Percentiles rank a stretch among this genome's conserved stretches.
These are phyloP conservation scores for Pestalotiopsis sp. DNA, from an alignment of 2,329 filamentous ascomycete species.

Conservation along the genomic window DNA sequence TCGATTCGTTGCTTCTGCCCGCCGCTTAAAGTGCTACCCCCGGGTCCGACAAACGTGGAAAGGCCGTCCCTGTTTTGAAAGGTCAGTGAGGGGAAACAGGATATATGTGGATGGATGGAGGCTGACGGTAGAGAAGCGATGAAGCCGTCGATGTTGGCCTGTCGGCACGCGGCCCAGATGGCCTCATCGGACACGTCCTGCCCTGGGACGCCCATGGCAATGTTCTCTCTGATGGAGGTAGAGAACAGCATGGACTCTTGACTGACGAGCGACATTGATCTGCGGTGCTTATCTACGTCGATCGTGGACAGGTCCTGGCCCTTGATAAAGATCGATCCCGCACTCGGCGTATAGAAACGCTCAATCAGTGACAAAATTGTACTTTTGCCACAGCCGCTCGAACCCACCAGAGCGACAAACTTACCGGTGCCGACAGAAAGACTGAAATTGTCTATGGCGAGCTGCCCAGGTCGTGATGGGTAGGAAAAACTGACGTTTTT, in stretches of 20 bases:
- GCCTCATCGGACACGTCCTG: slow-evolving; percentile 52
- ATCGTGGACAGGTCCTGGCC: slow-evolving; percentile 57
- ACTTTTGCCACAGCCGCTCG: slow-evolving; percentile 69
- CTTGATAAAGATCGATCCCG: slow-evolving; percentile 65
- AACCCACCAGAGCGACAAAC: slow-evolving; percentile 68
- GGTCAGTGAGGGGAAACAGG: background rate
- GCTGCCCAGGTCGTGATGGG: slow-evolving; percentile 45
- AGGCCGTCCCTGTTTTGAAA: background rate
- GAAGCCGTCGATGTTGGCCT: slow-evolving; percentile 70
- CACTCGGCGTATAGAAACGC: slow-evolving; percentile 67
- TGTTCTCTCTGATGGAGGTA: slow-evolving; percentile 61
- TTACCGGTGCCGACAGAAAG: slow-evolving; percentile 65
- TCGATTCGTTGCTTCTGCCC: slow-evolving; percentile 12
- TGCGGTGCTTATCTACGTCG: slow-evolving; percentile 62
- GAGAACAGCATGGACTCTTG: slow-evolving; percentile 73
- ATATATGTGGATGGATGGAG: background rate
- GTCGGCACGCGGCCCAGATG: slow-evolving; percentile 52
- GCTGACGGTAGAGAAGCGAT: slow-evolving; percentile 39
- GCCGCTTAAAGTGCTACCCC: background rate
- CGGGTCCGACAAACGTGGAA: background rate
- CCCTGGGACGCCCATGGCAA: slow-evolving; percentile 60
- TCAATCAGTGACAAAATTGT: slow-evolving; percentile 66
- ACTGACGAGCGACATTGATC: slow-evolving; percentile 66
- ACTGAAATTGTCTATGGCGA: slow-evolving; percentile 55
- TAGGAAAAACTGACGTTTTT: slow-evolving; percentile 58